Evolutionary conservation across 2,329 filamentous ascomycete genomes (phyloP), one percentile per base, ranked within the genome.

Genomic region (Orbilia oligospora): DNA sequence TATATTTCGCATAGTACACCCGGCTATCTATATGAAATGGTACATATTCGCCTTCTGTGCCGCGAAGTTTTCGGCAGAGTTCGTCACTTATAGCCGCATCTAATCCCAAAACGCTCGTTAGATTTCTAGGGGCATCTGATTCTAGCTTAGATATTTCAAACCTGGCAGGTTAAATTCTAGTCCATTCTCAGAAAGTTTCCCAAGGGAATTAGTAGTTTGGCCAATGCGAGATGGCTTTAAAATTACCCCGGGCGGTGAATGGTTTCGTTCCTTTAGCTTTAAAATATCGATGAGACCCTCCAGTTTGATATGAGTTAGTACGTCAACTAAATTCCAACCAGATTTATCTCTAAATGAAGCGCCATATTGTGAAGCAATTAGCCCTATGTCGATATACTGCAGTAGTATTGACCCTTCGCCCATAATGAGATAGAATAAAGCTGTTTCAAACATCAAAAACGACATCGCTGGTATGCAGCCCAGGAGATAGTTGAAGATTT

Each of bases 161-260:
- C 63, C 44, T 18, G 24, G 18, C 10, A 48, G 16, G 33, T 8
- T 33, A 33, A 8, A 64, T 20, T 53, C 68, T 9, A 63, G 46
- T 4, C 44, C 44, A 51, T 44, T 20, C 1, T 46, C 36, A 1
- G 58, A 65, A 6, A 36, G 16, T 2, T 24, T 27, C 0, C 44
- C 30, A 5, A n/a, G 9, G 16, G 10, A 3, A 0, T n/a, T 20
- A 2, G 12, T 16, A 14, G 56, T 14, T 6, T 22, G n/a, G 2
- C 24, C 22, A 6, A 58, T 46, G 3, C 36, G 3, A 22, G 36
- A 66, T 9, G 61, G 70, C 12, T 24, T 58, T n/a, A 14, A 24
- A 44, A 71, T 64, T 14, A n/a, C 9, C 16, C 53, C 22, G 1
- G 49, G 2, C 3, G 27, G 55, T 16, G 33, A 27, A 27, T 8